A percentile compares a stretch with the other conserved stretches of the same genome.
These are phyloP conservation scores for Pseudogymnoascus sp. DNA, from an alignment of 2,329 filamentous ascomycete genomes.

Conservation along the genomic window DNA sequence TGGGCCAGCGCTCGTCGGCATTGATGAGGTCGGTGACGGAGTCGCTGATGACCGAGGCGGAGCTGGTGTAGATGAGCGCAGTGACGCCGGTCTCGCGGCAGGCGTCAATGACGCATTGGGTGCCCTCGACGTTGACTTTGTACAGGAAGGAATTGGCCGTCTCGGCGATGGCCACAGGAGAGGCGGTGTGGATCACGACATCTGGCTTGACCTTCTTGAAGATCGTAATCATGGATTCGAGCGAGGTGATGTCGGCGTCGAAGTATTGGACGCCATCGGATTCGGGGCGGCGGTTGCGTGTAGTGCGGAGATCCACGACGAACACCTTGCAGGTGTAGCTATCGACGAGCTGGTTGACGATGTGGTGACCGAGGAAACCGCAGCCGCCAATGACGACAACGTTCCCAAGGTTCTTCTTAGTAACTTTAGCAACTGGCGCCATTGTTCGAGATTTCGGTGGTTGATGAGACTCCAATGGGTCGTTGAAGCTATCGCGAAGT, in stretches of 20 bases:
- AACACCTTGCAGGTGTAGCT: constrained; percentile 49
- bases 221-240: constrained; percentile 48
- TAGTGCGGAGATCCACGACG: constrained; percentile 64
- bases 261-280: constrained; percentile 55
- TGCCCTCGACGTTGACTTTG: constrained; percentile 84
- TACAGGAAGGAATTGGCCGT: constrained; percentile 52
- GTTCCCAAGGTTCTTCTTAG: constrained; percentile 43
- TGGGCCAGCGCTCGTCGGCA: constrained; percentile 74
- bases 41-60: constrained; percentile 78
- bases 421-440: neutral
- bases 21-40: constrained; percentile 71
- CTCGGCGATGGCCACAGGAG: constrained; percentile 50
- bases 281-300: constrained; percentile 53
- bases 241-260: constrained; percentile 70
- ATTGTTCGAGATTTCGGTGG: neutral
- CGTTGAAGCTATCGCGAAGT: constrained; percentile 1
- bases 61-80: constrained; percentile 85
- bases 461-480: constrained; percentile 6
- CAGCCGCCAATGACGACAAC: constrained; percentile 77
- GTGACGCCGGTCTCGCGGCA: constrained; percentile 63
- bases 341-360: constrained; percentile 63
- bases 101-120: constrained; percentile 65
- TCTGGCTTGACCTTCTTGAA: constrained; percentile 63
- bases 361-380: constrained; percentile 76
- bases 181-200: constrained; percentile 86